phyloP scores from a whole-genome alignment of 2,329 filamentous ascomycete genomes.

The Penicillium sp. region DNA sequence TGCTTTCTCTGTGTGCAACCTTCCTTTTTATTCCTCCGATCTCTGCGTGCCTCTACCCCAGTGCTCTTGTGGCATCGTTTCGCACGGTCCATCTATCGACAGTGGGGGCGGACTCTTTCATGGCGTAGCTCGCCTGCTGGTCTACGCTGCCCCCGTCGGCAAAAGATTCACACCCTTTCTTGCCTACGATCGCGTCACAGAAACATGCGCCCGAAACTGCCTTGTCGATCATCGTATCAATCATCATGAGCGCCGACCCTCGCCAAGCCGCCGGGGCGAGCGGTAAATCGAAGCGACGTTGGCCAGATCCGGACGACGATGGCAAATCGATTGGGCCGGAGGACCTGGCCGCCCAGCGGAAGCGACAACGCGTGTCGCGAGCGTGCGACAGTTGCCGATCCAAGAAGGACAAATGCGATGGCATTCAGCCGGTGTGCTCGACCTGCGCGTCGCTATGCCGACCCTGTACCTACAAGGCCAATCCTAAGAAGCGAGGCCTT shows the following conservation, averaged over 20 bases:
- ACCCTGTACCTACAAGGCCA: slow-evolving; percentile 67
- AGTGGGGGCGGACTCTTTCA: slow-evolving; percentile 11
- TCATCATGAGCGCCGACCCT: slow-evolving; percentile 34
- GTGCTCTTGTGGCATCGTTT: too few relatives aligned
- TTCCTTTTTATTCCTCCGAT: slow-evolving; percentile 6
- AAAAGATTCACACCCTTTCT: slow-evolving; percentile 30
- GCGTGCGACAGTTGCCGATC: slow-evolving; percentile 68
- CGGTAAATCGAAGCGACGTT: slow-evolving; percentile 33
- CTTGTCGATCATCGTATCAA: slow-evolving; percentile 26
- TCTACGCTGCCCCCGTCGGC: slow-evolving; percentile 24
- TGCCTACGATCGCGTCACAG: slow-evolving; percentile 21
- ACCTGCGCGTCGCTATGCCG: slow-evolving; percentile 64
- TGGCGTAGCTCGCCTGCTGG: slow-evolving; percentile 15
- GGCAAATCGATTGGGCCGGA: slow-evolving; percentile 27
- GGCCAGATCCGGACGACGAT: slow-evolving; percentile 32
- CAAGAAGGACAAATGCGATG: slow-evolving; percentile 71
- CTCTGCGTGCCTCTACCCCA: not conserved
- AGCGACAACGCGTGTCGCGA: slow-evolving; percentile 64
- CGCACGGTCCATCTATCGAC: slow-evolving; percentile 3
- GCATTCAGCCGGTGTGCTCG: slow-evolving; percentile 63
- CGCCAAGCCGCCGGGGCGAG: slow-evolving; percentile 31
- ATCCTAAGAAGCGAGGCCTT: slow-evolving; percentile 72
- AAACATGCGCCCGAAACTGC: slow-evolving; percentile 29
- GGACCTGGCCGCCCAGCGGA: slow-evolving; percentile 41
- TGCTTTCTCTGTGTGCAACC: not conserved